phyloP scores from a whole-genome alignment of 2,329 filamentous ascomycete species.

The Monosporascus sp. region DNA sequence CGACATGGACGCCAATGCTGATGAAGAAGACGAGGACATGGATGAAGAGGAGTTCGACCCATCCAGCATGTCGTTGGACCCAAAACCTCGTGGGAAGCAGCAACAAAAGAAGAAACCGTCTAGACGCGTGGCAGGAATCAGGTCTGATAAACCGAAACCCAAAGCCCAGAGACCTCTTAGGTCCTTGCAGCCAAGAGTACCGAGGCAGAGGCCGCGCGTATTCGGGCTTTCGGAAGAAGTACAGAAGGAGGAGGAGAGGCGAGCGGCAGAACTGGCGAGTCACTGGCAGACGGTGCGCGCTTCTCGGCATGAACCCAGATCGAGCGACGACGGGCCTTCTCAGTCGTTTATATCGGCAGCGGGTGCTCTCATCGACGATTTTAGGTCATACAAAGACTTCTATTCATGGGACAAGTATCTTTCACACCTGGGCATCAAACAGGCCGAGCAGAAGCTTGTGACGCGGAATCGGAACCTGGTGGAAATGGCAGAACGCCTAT shows the following conservation, averaged over 20 bases:
- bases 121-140: constrained; percentile 5
- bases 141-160: constrained; percentile 10
- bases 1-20: constrained; percentile 13
- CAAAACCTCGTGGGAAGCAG: constrained; percentile 12
- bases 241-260: constrained; percentile 24
- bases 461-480: constrained; percentile 39
- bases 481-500: constrained; percentile 51
- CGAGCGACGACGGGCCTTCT: constrained; percentile 37
- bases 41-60: constrained; percentile 18
- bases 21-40: constrained; percentile 17
- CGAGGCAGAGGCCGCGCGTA: constrained; percentile 22
- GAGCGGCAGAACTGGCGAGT: constrained; percentile 25
- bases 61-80: constrained; percentile 11
- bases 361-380: constrained; percentile 56
- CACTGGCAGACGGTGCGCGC: constrained; percentile 36
- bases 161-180: constrained; percentile 4
- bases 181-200: constrained; percentile 17
- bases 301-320: constrained; percentile 8
- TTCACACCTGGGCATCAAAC: constrained; percentile 46
- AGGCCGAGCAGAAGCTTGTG: constrained; percentile 25
- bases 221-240: constrained; percentile 25
- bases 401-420: constrained; percentile 64
- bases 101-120: constrained; percentile 20
- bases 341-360: constrained; percentile 54
- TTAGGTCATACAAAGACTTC: constrained; percentile 57